A percentile compares a stretch with the other conserved stretches of the same genome.
Conservation (phyloP, 2,329 filamentous ascomycete species). For the Aspergillus unguis region DNA sequence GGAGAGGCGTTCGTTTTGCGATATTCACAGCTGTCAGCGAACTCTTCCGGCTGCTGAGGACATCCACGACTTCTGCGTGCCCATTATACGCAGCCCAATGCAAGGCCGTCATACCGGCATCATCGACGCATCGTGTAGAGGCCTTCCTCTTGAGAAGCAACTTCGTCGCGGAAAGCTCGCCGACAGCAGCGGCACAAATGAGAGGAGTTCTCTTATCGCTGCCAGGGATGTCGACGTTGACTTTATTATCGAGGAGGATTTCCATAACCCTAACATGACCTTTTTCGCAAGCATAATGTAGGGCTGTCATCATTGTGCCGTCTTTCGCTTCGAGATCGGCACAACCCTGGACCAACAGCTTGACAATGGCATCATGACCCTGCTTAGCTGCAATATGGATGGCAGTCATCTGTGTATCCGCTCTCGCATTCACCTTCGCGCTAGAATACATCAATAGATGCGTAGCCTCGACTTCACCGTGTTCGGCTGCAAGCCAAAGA, state of each 20-base stretch:
- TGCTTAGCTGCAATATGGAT: conserved; percentile 34
- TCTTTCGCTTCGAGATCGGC: conserved; percentile 39
- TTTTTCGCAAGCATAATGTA: conserved; percentile 35
- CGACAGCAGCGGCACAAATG: conserved; percentile 35
- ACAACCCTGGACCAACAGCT: conserved; percentile 30
- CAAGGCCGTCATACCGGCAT: conserved; percentile 36
- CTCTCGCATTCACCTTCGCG: conserved; percentile 36
- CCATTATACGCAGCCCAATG: conserved; percentile 41
- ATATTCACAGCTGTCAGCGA: conserved; percentile 26
- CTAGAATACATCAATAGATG: conserved; percentile 29
- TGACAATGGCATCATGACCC: conserved; percentile 32
- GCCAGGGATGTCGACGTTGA: conserved; percentile 31
- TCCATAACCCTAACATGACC: conserved; percentile 27
- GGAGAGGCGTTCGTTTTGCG: conserved; percentile 34
- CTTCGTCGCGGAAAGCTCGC: conserved; percentile 26
- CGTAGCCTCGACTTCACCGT: conserved; percentile 32
- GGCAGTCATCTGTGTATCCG: conserved; percentile 32
- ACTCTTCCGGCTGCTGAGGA: conserved; percentile 31
- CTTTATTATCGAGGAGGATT: conserved; percentile 32
- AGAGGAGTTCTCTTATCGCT: conserved; percentile 35
- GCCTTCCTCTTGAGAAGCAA: conserved; percentile 34
- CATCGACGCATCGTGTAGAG: conserved; percentile 25
- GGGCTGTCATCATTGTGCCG: conserved; percentile 33
- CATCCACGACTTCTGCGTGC: conserved; percentile 34
- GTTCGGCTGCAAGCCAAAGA: conserved; percentile 35